These are phyloP conservation scores for Zancudomyces culisetae DNA, from an alignment of 371 early-diverging fungal species.

Conservation along the genomic window DNA sequence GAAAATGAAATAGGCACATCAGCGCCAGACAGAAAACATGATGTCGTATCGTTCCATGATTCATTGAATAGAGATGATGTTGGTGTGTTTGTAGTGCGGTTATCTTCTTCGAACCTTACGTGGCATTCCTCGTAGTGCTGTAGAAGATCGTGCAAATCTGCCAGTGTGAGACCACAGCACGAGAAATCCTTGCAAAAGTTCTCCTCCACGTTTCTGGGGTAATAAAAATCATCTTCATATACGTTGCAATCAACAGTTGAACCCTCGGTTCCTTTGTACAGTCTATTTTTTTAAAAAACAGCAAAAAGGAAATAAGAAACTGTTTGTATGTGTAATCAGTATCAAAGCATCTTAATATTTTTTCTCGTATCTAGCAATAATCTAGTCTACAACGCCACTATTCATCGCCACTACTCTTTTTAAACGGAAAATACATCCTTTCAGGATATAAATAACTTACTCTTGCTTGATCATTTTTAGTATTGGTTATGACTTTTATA, in stretches of 20 bases:
- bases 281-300: too few relatives aligned
- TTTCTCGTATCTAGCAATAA: too few relatives aligned
- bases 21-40: not conserved
- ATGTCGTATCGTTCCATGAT: not conserved
- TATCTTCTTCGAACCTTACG: slow-evolving; percentile 37
- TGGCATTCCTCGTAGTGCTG: slow-evolving; percentile 87
- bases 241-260: not conserved
- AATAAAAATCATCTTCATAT: slow-evolving; percentile 38
- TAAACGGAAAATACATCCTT: too few relatives aligned
- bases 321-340: too few relatives aligned
- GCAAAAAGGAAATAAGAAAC: too few relatives aligned
- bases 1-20: slow-evolving; percentile 2
- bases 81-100: not conserved
- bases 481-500: too few relatives aligned
- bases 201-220: slow-evolving; percentile 65
- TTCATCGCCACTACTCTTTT: too few relatives aligned
- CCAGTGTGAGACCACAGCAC: slow-evolving; percentile 68
- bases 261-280: too few relatives aligned
- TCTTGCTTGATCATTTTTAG: too few relatives aligned
- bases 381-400: too few relatives aligned
- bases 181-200: slow-evolving; percentile 75
- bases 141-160: slow-evolving; percentile 71
- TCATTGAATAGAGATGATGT: not conserved
- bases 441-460: too few relatives aligned
- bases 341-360: too few relatives aligned